Percentiles rank a stretch among this genome's conserved stretches.
Evolutionary conservation across 1,284 basidiomycete species (phyloP).

Genomic region (Trametes hirsuta): DNA sequence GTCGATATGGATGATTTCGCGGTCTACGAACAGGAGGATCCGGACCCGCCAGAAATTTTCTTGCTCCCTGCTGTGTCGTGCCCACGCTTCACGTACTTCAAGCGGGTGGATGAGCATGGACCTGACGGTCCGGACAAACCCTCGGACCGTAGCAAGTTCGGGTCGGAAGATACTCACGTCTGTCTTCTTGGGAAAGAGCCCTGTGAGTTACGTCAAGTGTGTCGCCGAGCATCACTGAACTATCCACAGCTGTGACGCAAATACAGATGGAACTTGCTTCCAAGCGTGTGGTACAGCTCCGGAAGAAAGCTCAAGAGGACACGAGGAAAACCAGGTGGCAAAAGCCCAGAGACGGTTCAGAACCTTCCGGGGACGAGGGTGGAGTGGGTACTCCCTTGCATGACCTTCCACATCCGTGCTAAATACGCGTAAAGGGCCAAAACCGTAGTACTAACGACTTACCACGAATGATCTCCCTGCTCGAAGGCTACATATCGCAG

Average conservation of each 20-base stretch:
- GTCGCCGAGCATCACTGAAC: not conserved
- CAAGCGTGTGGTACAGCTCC: conserved; percentile 57
- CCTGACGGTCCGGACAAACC: conserved; percentile 42
- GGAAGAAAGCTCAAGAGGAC: conserved; percentile 26
- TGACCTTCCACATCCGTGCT: not conserved
- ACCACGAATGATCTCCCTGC: conserved; percentile 57
- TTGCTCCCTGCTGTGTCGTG: conserved; percentile 77
- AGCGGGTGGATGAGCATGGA: conserved; percentile 45
- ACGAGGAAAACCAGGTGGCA: not conserved
- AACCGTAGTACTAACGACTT: conserved; percentile 22
- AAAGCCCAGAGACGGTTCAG: not conserved
- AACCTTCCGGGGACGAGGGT: not conserved
- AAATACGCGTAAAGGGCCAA: not conserved
- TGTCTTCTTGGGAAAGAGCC: conserved; percentile 82
- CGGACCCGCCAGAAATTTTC: conserved; percentile 65
- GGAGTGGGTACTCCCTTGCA: not conserved
- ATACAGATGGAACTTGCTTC: conserved; percentile 73
- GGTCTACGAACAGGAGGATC: conserved; percentile 75
- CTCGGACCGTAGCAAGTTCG: conserved; percentile 77
- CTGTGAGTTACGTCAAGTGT: conserved; percentile 50
- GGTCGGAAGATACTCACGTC: conserved; percentile 82
- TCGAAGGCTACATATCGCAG: conserved; percentile 65
- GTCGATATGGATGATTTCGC: conserved; percentile 80
- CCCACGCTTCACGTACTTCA: conserved; percentile 86
- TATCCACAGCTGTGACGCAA: conserved; percentile 56